Base-by-base conservation (phyloP, 2,329 filamentous ascomycete species). In the Aureobasidium sp. region DNA sequence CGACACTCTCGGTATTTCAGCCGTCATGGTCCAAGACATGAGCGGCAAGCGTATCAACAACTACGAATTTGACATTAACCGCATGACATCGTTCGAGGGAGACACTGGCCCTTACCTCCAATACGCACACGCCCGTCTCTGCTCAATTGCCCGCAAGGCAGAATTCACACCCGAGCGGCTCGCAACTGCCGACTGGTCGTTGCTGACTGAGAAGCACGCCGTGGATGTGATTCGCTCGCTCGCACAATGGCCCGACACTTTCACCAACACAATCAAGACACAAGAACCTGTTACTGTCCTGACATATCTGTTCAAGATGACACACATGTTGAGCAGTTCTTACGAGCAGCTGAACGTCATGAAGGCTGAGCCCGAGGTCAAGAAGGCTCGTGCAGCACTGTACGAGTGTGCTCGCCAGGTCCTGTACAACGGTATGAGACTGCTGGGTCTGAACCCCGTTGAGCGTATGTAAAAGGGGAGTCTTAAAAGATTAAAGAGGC, bases 11-110 rank as follows among this genome's bases (percentile, higher is more conserved):
- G 94, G 93, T 66, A 97, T 97, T 72, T 92, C 89, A 66, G 88
- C 89, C 71, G 93, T 97, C 72, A 97, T 97, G 91, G 91, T 96
- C 22, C 93, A 97, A 76, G 94, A 97, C 72, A 96, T 97, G 91
- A 89, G 85, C 67, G 94, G 93, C 74, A 97, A 97, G 84, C 85
- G 57, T 88, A 79, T 86, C 71, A 85, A 86, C 75, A 82, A 84
- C 69, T 86, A 88, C 74, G 79, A 82, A 62, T 92, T 93, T 76
- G 87, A 92, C 77, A 86, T 91, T 80, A 85, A 90, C 63, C 82
- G 84, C 67, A 92, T 94, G 88, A 89, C 86, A 8, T 89, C 87
- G 3, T 92, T 92, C 67, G 89, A 94, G 76, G 89, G 89, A 45
- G 89, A 93, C 73, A 94, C 90, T 2, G 90, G 90, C 8, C 89